Conservation (phyloP, 2,329 filamentous ascomycete species). For the Trichoderma sp. region DNA sequence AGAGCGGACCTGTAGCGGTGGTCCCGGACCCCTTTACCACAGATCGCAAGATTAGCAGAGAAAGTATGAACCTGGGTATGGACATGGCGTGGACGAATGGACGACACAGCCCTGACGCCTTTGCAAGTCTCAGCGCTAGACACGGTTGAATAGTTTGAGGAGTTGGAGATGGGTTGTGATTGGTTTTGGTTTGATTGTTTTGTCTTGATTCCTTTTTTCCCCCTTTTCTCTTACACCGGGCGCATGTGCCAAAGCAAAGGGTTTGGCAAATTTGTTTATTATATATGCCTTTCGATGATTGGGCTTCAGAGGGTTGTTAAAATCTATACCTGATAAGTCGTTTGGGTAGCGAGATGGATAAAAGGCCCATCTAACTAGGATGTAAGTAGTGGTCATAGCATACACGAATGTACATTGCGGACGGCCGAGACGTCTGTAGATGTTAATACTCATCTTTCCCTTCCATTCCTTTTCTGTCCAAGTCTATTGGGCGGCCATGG, state of each 20-base stretch:
- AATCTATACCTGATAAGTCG: constrained; percentile 12
- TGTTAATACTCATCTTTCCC: neutral
- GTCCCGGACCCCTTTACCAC: constrained; percentile 44
- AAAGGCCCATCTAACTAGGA: constrained; percentile 2
- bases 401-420: constrained; percentile 14
- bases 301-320: constrained; percentile 4
- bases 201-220: neutral
- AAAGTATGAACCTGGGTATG: constrained; percentile 66
- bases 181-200: neutral
- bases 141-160: constrained; percentile 38
- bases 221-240: constrained; percentile 7
- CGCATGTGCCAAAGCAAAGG: constrained; percentile 15
- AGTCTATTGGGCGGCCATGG: neutral
- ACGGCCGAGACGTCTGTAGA: neutral
- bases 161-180: neutral
- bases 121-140: constrained; percentile 68
- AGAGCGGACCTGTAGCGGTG: constrained; percentile 28
- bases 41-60: constrained; percentile 51
- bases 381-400: constrained; percentile 14
- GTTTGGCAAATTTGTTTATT: constrained; percentile 16
- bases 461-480: neutral
- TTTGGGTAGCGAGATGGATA: constrained; percentile 19
- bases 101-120: constrained; percentile 75
- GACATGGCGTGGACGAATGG: constrained; percentile 66
- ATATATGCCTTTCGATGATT: constrained; percentile 8